Evolutionary conservation across 495 filamentous ascomycete species (phyloP), one percentile per base, ranked within the genome.

Genomic region (Acidiella bohemica): DNA sequence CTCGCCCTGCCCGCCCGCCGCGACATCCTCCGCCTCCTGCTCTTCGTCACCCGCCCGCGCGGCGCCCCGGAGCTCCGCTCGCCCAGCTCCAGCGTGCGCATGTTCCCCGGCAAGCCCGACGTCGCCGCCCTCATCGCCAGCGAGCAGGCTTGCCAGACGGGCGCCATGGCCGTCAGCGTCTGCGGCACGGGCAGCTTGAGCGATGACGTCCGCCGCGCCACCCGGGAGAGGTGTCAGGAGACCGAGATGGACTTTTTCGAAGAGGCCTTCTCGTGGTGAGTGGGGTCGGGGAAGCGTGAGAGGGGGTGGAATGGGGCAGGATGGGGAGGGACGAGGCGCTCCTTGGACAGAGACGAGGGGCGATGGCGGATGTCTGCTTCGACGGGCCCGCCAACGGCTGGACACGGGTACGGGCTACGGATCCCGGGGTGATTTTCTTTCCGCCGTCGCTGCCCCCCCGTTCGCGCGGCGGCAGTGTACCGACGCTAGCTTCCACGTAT

Each of bases 191-290:
- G 88, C 6, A 66, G 72, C 17, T 59, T 96, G 49, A 78, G 76
- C 18, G 88, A 95, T 55, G 84, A 92, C 54, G 81, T 94, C 5
- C 66, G 90, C 34, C 64, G 67, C 11, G 80, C 83, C 11, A 76
- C 81, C 31, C 67, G 86, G 31, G 70, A 66, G 43, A 65, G 76
- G 49, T 75, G 88, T 53, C 66, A 67, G 31, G 41, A 53, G 29
- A 67, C 68, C 25, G 76, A 75, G 39, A 66, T 95, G 14, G 83
- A 92, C 52, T 87, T 87, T 50, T 64, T 84, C 25, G 84, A 95
- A 60, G 85, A 96, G 60, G 76, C 73, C 39, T 94, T 94, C 60
- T 80, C 81, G 2, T 95, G 87, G 87, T 95, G n/a, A n/a, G n/a
- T n/a, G n/a, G n/a, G n/a, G n/a, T n/a, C n/a, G n/a, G n/a, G n/a